These are phyloP conservation scores for Clitoria ternatea DNA, from an alignment of 306 rosid species.

Conservation along the genomic window DNA sequence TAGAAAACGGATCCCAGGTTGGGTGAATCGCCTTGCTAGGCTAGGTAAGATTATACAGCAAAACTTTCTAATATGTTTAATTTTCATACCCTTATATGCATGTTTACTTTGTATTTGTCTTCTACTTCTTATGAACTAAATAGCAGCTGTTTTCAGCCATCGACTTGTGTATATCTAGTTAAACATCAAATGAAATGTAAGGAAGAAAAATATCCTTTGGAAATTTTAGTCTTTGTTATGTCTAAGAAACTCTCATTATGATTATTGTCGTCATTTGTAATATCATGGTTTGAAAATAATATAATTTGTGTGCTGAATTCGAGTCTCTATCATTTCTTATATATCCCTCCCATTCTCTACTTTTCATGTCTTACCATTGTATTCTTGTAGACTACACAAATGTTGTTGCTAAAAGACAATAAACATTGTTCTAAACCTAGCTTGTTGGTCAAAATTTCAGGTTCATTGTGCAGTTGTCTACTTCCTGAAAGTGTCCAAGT, in stretches of 20 bases:
- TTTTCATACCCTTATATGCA: not conserved
- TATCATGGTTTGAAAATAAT: not conserved
- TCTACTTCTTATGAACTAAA: not conserved
- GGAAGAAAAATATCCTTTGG: not conserved
- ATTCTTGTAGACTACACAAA: not conserved
- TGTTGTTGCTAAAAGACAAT: not conserved
- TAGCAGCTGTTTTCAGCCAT: not conserved
- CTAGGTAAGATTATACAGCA: constrained; percentile 45
- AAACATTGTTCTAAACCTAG: not conserved
- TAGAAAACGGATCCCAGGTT: constrained; percentile 69
- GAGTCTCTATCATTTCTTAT: not conserved
- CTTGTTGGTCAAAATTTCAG: constrained; percentile 43
- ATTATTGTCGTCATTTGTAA: not conserved
- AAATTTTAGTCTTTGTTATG: not conserved
- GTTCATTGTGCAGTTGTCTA: constrained; percentile 79
- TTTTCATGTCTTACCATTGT: not conserved
- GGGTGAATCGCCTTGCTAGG: constrained; percentile 96
- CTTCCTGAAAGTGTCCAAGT: constrained; percentile 88
- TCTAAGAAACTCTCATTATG: not conserved
- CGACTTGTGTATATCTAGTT: not conserved
- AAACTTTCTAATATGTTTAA: not conserved
- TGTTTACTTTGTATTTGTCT: not conserved
- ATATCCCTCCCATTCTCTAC: not conserved
- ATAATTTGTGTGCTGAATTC: not conserved
- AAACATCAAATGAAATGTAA: not conserved